Conservation (phyloP, 305 asterid species). For the Coffea humblotiana region DNA sequence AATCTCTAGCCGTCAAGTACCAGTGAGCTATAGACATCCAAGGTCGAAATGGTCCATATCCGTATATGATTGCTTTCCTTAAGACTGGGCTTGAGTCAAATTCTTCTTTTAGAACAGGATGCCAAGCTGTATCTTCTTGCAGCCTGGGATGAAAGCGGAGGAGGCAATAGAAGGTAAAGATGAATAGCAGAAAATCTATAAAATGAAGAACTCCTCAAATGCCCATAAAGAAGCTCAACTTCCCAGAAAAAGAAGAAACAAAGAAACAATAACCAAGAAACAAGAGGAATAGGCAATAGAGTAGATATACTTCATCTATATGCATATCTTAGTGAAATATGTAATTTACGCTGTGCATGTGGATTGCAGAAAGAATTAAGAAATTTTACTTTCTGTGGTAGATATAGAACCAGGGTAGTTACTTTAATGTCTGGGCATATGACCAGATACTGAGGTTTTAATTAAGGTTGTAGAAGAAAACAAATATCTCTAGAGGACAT, state of each 20-base stretch:
- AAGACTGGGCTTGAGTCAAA: slow-evolving; percentile 42
- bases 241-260: background rate
- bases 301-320: background rate
- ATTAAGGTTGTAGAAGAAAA: background rate
- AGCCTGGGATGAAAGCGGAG: slow-evolving; percentile 50
- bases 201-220: background rate
- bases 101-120: slow-evolving; percentile 61
- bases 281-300: background rate
- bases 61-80: slow-evolving; percentile 74
- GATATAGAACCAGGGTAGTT: background rate
- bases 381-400: background rate
- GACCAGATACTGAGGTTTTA: background rate
- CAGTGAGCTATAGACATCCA: slow-evolving; percentile 96
- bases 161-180: background rate
- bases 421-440: background rate
- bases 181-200: background rate
- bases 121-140: slow-evolving; percentile 96
- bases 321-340: background rate
- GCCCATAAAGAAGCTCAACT: background rate
- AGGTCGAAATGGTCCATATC: slow-evolving; percentile 83
- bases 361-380: background rate
- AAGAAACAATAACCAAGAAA: background rate
- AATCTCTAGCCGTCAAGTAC: slow-evolving; percentile 34
- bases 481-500: background rate
- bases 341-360: no score